Percentiles rank a stretch among this genome's conserved stretches.
Conservation (phyloP, 176 grass and related monocot genomes). For the Alopecurus myosuroides region DNA sequence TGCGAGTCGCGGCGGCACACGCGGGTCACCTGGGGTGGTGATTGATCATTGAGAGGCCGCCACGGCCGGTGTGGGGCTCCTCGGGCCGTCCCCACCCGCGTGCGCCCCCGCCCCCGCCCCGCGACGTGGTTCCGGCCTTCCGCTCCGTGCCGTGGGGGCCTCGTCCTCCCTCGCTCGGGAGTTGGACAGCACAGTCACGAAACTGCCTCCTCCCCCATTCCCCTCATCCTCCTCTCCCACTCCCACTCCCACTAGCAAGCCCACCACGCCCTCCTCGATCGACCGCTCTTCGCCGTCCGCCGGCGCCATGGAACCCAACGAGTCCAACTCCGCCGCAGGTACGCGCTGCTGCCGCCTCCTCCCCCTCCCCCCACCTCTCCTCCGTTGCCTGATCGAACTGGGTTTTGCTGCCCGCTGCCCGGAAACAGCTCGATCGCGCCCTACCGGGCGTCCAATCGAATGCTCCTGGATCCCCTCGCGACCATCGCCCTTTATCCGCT, state of each 20-base stretch:
- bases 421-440: conserved; percentile 24
- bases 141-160: neutral
- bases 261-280: conserved; percentile 12
- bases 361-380: neutral
- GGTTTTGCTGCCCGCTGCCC: neutral
- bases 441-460: neutral
- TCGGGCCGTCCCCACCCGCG: neutral
- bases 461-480: neutral
- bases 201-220: neutral
- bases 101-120: neutral
- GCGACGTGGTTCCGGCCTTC: neutral
- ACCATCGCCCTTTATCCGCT: neutral
- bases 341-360: neutral
- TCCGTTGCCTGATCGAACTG: neutral
- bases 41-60: neutral
- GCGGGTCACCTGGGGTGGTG: no score
- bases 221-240: neutral
- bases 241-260: neutral
- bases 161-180: neutral
- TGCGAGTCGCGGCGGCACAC: neutral
- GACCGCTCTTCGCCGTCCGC: neutral
- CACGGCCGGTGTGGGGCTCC: neutral
- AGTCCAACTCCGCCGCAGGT: conserved; percentile 34
- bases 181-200: neutral
- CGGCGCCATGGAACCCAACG: conserved; percentile 19